Evolutionary conservation across 768 basidiomycete species (phyloP), one percentile per base, ranked within the genome.

Genomic region (Gloeopeniophorella convolvens): DNA sequence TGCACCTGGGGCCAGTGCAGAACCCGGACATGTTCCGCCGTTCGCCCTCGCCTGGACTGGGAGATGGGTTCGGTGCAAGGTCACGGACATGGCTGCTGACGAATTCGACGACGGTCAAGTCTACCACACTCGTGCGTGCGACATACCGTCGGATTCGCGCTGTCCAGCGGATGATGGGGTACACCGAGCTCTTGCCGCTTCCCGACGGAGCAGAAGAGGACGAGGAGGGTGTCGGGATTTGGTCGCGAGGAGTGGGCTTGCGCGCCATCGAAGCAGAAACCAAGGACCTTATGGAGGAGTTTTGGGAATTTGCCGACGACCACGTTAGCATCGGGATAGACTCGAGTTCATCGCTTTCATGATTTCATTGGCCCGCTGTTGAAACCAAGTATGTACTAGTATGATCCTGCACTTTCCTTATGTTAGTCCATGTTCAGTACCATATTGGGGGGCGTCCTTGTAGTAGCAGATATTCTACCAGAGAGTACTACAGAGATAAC

Each of bases 111-210:
- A 42, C 36, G 21, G 70, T 87, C 34, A 74, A 70, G 51, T 81
- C 79, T 1, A 42, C 70, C 5, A 60, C 69, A 16, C 74, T 88
- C 2, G 68, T 78, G n/a, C 70, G 68, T 30, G 72, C 68, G 30
- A 85, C 83, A 12, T 83, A 82, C 59, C 70, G 70, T 28, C 69
- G 83, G 24, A 76, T 88, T 21, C 70, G 85, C 16, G 62, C 74
- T 2, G 80, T 83, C 20, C 85, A 86, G 64, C 69, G 68, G 11
- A 73, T 70, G 45, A 73, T 85, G 72, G 84, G 85, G 2, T 87
- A 85, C 62, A 70, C 74, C 13, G 62, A 68, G 4, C 63, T 85
- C 24, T 66, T 86, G 7, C 80, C 81, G 10, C 54, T 77, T 37
- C 72, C 72, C 8, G 62, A 61, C 20, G 62, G 61, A 24, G 62